Conservation (phyloP, 495 filamentous ascomycete genomes). For the Hypoxylon subgilvum region DNA sequence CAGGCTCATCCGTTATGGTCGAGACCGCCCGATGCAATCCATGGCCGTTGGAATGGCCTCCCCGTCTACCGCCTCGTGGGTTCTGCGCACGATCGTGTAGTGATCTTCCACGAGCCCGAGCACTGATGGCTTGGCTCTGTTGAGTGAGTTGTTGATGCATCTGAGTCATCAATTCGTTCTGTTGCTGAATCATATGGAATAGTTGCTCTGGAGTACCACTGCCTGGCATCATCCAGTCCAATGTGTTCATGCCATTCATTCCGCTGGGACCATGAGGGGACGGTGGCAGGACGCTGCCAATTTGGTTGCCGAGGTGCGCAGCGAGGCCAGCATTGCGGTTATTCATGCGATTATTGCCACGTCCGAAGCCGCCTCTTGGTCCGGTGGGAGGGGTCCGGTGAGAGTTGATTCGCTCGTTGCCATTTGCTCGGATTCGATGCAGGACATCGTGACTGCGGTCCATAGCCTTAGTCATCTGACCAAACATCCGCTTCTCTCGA, state of each 20-base stretch:
- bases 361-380: constrained; percentile 60
- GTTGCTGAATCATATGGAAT: constrained; percentile 85
- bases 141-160: constrained; percentile 68
- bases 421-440: constrained; percentile 79
- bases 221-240: constrained; percentile 59
- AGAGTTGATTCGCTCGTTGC: constrained; percentile 76
- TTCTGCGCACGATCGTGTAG: constrained; percentile 76
- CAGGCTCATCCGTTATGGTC: constrained; percentile 29
- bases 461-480: constrained; percentile 86
- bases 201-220: constrained; percentile 67
- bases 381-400: constrained; percentile 79
- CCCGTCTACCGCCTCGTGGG: constrained; percentile 49
- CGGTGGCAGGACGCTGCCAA: constrained; percentile 41
- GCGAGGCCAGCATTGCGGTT: constrained; percentile 52
- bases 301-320: constrained; percentile 45
- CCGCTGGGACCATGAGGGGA: constrained; percentile 46
- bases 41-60: constrained; percentile 44
- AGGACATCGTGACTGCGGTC: constrained; percentile 77
- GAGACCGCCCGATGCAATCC: constrained; percentile 35
- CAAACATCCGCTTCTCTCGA: constrained; percentile 78
- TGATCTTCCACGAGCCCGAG: constrained; percentile 61
- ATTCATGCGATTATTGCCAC: constrained; percentile 59
- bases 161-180: constrained; percentile 81
- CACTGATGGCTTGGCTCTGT: constrained; percentile 41
- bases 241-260: constrained; percentile 50